Evolutionary conservation across 148 eudicot species (phyloP).

Genomic region (Nyssa sinensis): DNA sequence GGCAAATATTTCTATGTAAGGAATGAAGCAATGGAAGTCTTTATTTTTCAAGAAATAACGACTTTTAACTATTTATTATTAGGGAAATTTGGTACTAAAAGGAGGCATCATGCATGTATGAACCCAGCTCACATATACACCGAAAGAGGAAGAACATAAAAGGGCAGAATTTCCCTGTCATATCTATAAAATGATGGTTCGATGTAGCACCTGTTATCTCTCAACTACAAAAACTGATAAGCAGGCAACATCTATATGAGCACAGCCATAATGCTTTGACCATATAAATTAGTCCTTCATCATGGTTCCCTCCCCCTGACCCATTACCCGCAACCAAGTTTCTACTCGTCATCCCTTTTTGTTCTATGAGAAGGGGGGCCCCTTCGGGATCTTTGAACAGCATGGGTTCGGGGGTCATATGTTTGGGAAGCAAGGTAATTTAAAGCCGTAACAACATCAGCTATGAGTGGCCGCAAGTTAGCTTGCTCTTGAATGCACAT

Average conservation of each 20-base stretch:
- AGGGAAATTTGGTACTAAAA: neutral
- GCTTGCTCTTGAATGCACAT: conserved; percentile 79
- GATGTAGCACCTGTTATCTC: conserved; percentile 30
- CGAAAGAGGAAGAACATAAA: neutral
- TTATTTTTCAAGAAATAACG: neutral
- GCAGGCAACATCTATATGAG: conserved; percentile 22
- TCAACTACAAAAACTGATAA: conserved; percentile 24
- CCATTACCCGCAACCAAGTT: neutral
- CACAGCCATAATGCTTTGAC: neutral
- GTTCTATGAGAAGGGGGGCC: conserved; percentile 19
- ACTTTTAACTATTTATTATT: no score
- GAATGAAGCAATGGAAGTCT: neutral
- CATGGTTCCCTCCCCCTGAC: conserved; percentile 5
- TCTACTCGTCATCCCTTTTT: conserved; percentile 14
- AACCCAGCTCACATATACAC: conserved; percentile 34
- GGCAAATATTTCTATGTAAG: no score
- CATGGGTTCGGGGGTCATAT: conserved; percentile 42
- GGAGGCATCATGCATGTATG: conserved; percentile 15
- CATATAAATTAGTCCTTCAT: conserved; percentile 8
- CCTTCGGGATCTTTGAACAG: conserved; percentile 26
- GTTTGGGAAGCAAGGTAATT: conserved; percentile 58
- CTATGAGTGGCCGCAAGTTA: conserved; percentile 53
- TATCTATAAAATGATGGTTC: neutral
- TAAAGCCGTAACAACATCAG: conserved; percentile 70
- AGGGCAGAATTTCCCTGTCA: conserved; percentile 17